Percentiles rank a stretch among this genome's conserved stretches.
These are phyloP conservation scores for Termitomyces sp. DNA, from an alignment of 768 basidiomycete species.

Conservation along the genomic window DNA sequence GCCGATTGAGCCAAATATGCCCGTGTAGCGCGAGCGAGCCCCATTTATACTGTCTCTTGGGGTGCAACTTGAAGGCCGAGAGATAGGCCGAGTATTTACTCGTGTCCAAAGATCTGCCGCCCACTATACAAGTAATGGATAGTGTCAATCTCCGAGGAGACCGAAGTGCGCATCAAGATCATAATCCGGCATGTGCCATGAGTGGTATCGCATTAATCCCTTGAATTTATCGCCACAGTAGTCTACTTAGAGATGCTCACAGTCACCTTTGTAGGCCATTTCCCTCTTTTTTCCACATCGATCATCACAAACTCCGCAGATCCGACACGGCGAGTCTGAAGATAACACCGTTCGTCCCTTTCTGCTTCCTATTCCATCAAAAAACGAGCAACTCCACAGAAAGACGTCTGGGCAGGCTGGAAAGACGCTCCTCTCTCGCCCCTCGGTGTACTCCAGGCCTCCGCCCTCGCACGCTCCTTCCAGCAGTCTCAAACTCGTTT, in stretches of 20 bases:
- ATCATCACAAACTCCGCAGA: neutral
- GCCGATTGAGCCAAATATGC: too few species aligned
- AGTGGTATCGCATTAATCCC: neutral
- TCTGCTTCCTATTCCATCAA: neutral
- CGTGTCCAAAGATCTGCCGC: too few species aligned
- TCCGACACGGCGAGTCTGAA: slow-evolving; percentile 7
- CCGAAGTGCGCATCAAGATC: neutral
- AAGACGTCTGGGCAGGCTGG: slow-evolving; percentile 68
- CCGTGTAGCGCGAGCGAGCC: too few species aligned
- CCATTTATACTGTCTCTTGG: too few species aligned
- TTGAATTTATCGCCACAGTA: neutral
- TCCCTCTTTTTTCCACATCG: neutral
- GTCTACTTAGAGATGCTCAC: slow-evolving; percentile 2
- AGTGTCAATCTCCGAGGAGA: neutral
- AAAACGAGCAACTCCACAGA: slow-evolving; percentile 16
- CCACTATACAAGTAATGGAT: neutral
- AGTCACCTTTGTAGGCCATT: slow-evolving; percentile 4
- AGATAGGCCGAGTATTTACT: too few species aligned
- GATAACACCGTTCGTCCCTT: neutral
- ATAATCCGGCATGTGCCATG: neutral
- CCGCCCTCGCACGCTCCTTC: slow-evolving; percentile 53
- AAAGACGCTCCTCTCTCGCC: slow-evolving; percentile 69
- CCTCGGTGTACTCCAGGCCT: slow-evolving; percentile 60
- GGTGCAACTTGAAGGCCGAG: too few species aligned
- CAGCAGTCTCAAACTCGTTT: slow-evolving; percentile 33